Percentiles rank a stretch among this genome's conserved stretches.
phyloP scores from a whole-genome alignment of 352 stramenopile genomes.

The Phytophthora fragariaefolia region DNA sequence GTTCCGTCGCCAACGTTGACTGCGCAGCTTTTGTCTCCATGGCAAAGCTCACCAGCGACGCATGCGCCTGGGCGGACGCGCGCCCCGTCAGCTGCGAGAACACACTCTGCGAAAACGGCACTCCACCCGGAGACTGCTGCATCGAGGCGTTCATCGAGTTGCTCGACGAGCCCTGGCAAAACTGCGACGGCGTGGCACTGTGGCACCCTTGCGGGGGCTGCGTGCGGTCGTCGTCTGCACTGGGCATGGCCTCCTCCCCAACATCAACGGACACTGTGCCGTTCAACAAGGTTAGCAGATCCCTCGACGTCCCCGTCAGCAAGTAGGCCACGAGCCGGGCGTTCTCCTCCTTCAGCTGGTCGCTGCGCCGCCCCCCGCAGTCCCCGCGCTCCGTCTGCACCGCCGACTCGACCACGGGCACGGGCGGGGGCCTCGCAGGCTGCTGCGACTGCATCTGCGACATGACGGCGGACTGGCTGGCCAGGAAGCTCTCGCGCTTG shows the following conservation, averaged over 20 bases:
- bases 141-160: constrained; percentile 39
- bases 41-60: constrained; percentile 45
- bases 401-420: constrained; percentile 36
- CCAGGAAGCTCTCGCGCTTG: constrained; percentile 60
- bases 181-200: constrained; percentile 30
- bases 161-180: constrained; percentile 24
- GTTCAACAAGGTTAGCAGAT: constrained; percentile 41
- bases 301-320: constrained; percentile 41
- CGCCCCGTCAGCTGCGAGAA: constrained; percentile 59
- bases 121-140: constrained; percentile 22
- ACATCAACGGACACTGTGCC: constrained; percentile 16
- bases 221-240: constrained; percentile 22
- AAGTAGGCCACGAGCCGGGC: constrained; percentile 46
- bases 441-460: constrained; percentile 35
- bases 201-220: constrained; percentile 23
- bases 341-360: constrained; percentile 42
- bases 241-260: background rate
- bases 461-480: constrained; percentile 52
- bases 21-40: constrained; percentile 46
- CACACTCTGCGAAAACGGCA: constrained; percentile 61
- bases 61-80: constrained; percentile 43
- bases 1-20: constrained; percentile 38
- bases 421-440: constrained; percentile 9
- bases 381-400: constrained; percentile 45
- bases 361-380: background rate